Conservation (phyloP, 1,139 yeast genomes). For the Blastobotrys petasosporus region DNA sequence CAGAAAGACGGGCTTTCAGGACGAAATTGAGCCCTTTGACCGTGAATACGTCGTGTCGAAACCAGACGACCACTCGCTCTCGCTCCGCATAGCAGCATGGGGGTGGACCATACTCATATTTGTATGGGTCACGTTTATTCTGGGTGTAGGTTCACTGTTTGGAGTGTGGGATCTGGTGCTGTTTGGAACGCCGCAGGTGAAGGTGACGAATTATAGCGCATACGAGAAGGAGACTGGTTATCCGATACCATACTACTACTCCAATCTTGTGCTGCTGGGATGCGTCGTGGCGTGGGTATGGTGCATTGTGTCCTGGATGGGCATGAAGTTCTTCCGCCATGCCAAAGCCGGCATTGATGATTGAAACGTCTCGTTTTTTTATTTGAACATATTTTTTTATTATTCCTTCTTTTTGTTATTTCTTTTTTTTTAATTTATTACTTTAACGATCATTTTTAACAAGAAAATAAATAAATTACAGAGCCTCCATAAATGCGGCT, state of each 20-base stretch:
- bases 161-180: constrained; percentile 13
- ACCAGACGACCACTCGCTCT: background rate
- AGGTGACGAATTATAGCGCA: constrained; percentile 14
- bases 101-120: constrained; percentile 27
- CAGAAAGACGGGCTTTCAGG: constrained; percentile 14
- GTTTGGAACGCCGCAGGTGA: background rate
- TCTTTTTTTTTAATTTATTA: no score
- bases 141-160: constrained; percentile 27
- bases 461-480: no score
- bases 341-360: constrained; percentile 48
- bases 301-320: constrained; percentile 71
- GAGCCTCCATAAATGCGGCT: no score
- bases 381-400: no score
- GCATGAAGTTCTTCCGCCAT: constrained; percentile 69
- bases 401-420: no score
- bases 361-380: background rate
- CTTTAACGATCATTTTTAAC: no score
- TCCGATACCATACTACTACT: constrained; percentile 42
- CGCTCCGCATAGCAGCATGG: constrained; percentile 16
- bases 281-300: constrained; percentile 65
- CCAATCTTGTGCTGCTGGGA: constrained; percentile 47
- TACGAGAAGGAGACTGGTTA: constrained; percentile 33
- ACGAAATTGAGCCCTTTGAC: constrained; percentile 10
- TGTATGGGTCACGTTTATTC: constrained; percentile 27
- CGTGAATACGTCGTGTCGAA: background rate